Conservation (phyloP, 208 protist species). For the Endotrypanum monterogeii region DNA sequence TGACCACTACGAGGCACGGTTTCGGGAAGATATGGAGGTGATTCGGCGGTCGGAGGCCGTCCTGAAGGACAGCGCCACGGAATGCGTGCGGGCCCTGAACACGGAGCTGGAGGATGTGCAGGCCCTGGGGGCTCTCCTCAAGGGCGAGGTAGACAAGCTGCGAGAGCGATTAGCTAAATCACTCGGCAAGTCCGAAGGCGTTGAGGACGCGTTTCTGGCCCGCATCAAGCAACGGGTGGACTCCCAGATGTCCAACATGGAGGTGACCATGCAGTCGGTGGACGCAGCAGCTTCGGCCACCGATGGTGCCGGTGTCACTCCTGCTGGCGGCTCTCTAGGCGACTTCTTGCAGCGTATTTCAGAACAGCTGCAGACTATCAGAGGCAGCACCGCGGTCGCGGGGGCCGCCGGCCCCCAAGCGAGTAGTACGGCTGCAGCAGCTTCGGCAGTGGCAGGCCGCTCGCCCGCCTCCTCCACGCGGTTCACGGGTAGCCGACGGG, state of each 20-base stretch:
- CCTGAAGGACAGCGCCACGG: constrained; percentile 72
- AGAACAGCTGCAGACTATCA: constrained; percentile 34
- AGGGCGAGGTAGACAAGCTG: constrained; percentile 65
- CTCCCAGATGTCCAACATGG: constrained; percentile 58
- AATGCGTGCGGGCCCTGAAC: constrained; percentile 77
- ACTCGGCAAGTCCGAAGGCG: constrained; percentile 47
- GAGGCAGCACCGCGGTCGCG: constrained; percentile 5
- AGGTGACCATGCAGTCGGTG: constrained; percentile 39
- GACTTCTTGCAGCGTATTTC: constrained; percentile 36
- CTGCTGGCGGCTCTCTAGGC: constrained; percentile 37
- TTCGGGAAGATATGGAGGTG: constrained; percentile 68
- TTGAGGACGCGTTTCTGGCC: constrained; percentile 70
- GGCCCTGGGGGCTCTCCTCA: constrained; percentile 66
- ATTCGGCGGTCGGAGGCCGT: constrained; percentile 63
- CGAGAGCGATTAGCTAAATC: constrained; percentile 56
- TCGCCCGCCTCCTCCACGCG: not conserved
- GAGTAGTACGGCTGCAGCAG: constrained; percentile 1
- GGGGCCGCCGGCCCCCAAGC: not conserved
- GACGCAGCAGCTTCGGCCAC: constrained; percentile 9
- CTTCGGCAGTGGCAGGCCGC: too few species aligned
- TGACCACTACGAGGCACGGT: constrained; percentile 59
- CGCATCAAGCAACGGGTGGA: constrained; percentile 76
- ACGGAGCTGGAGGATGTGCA: constrained; percentile 81
- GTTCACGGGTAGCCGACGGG: not conserved
- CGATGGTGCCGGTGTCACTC: constrained; percentile 1